These are phyloP conservation scores for Pilatotrama ljubarskyi DNA, from an alignment of 768 basidiomycete genomes.

Conservation along the genomic window DNA sequence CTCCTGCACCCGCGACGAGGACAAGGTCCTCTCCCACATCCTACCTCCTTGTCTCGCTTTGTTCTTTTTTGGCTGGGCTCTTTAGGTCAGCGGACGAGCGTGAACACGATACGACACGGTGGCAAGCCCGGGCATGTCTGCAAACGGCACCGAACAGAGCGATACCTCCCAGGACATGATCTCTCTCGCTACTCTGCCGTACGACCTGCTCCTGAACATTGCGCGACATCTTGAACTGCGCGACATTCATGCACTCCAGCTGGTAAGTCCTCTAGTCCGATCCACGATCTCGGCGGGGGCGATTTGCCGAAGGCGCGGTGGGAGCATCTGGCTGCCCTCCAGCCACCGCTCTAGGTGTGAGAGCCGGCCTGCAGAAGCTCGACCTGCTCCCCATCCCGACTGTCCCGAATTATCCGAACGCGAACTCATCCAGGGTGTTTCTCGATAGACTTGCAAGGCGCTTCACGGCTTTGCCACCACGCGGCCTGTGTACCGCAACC, in stretches of 20 bases:
- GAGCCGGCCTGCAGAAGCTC: background rate
- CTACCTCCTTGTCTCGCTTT: conserved; percentile 2
- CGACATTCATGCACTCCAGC: conserved; percentile 61
- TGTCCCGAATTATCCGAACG: background rate
- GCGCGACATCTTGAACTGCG: conserved; percentile 58
- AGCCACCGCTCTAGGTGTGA: background rate
- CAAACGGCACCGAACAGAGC: conserved; percentile 5
- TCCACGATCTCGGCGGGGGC: background rate
- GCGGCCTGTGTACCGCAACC: conserved; percentile 65
- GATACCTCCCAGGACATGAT: conserved; percentile 27
- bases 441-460: conserved; percentile 51
- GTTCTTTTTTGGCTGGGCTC: background rate
- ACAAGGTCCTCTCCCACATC: conserved; percentile 16
- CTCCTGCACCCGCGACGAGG: conserved; percentile 10
- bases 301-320: background rate
- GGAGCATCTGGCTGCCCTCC: background rate
- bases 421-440: background rate
- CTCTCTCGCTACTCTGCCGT: conserved; percentile 52
- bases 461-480: conserved; percentile 62
- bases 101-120: background rate
- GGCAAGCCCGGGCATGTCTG: conserved; percentile 14
- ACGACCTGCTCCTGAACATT: conserved; percentile 71
- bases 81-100: too few relatives aligned
- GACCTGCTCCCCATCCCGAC: background rate
- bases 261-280: conserved; percentile 43